phyloP scores from a whole-genome alignment of 176 grass and related monocot species.

The Oropetium thomaeum region DNA sequence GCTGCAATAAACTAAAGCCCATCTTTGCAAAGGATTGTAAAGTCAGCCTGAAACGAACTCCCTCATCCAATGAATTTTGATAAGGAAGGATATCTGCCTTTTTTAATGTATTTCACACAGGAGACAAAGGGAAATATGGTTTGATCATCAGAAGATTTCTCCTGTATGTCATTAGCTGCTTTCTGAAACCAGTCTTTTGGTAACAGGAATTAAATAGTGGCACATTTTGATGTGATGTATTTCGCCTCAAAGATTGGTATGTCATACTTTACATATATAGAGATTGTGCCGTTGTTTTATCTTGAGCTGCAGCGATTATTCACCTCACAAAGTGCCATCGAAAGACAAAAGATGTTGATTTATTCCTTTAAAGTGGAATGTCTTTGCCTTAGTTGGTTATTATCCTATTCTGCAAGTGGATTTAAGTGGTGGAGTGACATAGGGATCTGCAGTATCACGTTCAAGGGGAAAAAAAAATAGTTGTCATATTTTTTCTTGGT shows the following conservation, averaged over 20 bases:
- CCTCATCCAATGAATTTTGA: too few relatives aligned
- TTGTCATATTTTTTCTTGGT: neutral
- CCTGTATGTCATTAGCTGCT: neutral
- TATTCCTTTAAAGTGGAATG: neutral
- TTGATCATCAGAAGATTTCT: neutral
- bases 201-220: neutral
- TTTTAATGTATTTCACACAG: neutral
- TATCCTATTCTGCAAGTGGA: neutral
- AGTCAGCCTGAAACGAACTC: neutral
- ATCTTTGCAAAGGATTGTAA: neutral
- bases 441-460: neutral
- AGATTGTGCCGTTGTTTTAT: neutral
- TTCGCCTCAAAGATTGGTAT: neutral
- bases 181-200: neutral
- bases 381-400: neutral
- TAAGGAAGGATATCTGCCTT: too few relatives aligned
- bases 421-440: neutral
- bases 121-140: neutral
- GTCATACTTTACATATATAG: neutral
- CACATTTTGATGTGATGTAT: neutral
- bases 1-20: neutral
- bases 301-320: neutral
- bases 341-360: neutral
- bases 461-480: neutral
- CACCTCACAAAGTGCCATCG: neutral